phyloP scores from a whole-genome alignment of 352 stramenopile genomes.

The Globisporangium heterothallicum region DNA sequence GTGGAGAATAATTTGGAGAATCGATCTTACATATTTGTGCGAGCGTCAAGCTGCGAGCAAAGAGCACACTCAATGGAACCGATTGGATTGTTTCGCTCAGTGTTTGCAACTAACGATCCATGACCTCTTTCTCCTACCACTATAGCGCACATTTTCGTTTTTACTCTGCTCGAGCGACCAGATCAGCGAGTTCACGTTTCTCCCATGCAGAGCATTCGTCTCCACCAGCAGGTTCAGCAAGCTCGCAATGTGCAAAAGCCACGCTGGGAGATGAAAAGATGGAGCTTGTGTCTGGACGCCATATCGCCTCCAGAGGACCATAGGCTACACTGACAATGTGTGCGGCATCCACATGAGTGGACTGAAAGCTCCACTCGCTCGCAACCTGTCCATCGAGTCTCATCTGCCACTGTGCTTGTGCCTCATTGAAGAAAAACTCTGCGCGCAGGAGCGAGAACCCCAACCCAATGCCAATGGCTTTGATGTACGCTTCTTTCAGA shows the following conservation, averaged over 20 bases:
- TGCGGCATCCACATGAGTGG: slow-evolving; percentile 18
- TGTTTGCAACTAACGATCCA: too few relatives aligned
- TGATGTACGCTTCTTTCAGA: slow-evolving; percentile 75
- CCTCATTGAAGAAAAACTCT: slow-evolving; percentile 28
- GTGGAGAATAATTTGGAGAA: too few relatives aligned
- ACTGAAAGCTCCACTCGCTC: slow-evolving; percentile 40
- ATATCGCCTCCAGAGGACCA: slow-evolving; percentile 37
- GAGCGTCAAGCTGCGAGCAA: too few relatives aligned
- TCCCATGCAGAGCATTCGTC: slow-evolving; percentile 3
- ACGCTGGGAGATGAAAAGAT: slow-evolving; percentile 22
- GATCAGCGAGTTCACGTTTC: slow-evolving; percentile 8
- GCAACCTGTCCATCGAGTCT: slow-evolving; percentile 32
- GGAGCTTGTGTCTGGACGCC: slow-evolving; percentile 36
- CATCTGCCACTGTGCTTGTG: slow-evolving; percentile 27
- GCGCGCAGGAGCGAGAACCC: slow-evolving; percentile 49
- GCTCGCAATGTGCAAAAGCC: not conserved
- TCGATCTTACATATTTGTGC: slow-evolving; percentile 6
- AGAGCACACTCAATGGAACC: too few relatives aligned
- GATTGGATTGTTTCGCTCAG: too few relatives aligned
- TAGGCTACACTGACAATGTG: slow-evolving; percentile 47
- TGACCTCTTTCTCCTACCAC: not conserved
- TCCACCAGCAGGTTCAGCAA: too few relatives aligned
- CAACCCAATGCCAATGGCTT: slow-evolving; percentile 66
- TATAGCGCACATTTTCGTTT: not conserved
- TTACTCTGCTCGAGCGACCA: not conserved